Conservation (phyloP, 306 rosid genomes). For the Castanopsis chinensis region DNA sequence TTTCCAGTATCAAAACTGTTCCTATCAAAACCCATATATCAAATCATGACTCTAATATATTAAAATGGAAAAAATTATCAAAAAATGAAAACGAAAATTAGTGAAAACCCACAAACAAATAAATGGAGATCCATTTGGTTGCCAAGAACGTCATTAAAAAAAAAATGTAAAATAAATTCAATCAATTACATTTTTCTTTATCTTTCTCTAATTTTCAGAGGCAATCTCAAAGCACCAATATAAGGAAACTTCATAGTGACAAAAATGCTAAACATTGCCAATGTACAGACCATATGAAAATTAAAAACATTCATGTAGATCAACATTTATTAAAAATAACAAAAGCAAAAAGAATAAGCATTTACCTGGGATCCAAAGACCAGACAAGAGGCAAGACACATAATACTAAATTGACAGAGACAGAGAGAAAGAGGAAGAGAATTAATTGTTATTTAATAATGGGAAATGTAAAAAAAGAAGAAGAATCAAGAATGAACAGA, state of each 20-base stretch:
- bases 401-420: not conserved
- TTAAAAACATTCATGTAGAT: not conserved
- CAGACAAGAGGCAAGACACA: not conserved
- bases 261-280: not conserved
- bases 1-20: constrained; percentile 20
- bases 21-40: not conserved
- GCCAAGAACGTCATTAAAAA: not conserved
- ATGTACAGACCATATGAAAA: not conserved
- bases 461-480: not conserved
- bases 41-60: not conserved
- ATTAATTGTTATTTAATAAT: not conserved
- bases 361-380: not conserved
- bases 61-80: not conserved
- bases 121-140: not conserved
- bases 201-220: not conserved
- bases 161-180: not conserved
- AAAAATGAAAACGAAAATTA: not conserved
- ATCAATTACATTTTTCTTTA: not conserved
- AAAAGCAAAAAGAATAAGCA: not conserved
- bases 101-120: not conserved
- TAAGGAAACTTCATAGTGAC: not conserved
- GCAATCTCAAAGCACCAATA: not conserved
- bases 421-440: not conserved
- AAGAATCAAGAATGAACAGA: not conserved
- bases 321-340: not conserved